Percentiles rank a stretch among this genome's conserved stretches.
These are phyloP conservation scores for Aspergillus uvarum DNA, from an alignment of 2,329 filamentous ascomycete genomes.

Conservation along the genomic window DNA sequence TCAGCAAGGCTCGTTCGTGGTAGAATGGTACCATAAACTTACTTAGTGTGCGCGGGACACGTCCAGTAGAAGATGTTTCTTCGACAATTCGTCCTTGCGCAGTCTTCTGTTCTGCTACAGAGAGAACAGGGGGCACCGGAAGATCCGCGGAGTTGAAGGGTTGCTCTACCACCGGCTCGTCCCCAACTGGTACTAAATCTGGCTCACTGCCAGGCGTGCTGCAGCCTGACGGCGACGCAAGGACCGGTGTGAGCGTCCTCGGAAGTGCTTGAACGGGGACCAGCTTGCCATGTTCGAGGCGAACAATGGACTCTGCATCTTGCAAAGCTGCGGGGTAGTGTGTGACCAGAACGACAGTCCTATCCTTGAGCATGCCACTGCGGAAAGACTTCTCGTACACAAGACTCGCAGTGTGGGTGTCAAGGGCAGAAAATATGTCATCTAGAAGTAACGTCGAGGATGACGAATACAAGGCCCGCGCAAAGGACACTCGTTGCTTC, in stretches of 20 bases:
- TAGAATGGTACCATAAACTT: conserved; percentile 5
- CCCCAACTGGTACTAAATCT: background rate
- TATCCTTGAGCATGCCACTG: conserved; percentile 53
- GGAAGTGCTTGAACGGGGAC: conserved; percentile 13
- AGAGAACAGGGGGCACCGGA: background rate
- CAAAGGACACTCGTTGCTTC: conserved; percentile 60
- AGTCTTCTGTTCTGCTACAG: conserved; percentile 9
- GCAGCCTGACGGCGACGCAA: conserved; percentile 3
- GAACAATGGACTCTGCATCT: conserved; percentile 23
- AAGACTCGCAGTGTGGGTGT: conserved; percentile 57
- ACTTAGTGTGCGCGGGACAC: conserved; percentile 27
- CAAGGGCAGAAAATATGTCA: conserved; percentile 60
- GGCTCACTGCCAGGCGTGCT: conserved; percentile 10
- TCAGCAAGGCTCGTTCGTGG: background rate
- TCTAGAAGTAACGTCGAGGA: conserved; percentile 58
- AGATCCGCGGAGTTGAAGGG: conserved; percentile 10
- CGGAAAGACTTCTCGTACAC: conserved; percentile 62
- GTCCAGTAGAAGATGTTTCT: conserved; percentile 25
- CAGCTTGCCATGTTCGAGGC: conserved; percentile 21
- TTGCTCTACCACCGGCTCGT: conserved; percentile 2
- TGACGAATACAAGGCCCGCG: conserved; percentile 58
- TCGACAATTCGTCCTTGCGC: conserved; percentile 16
- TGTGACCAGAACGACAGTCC: conserved; percentile 59
- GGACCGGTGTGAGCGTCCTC: background rate
- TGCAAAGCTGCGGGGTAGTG: conserved; percentile 39